A percentile compares a stretch with the other conserved stretches of the same genome.
Conservation (phyloP, 768 basidiomycete species). For the Rubroboletus pulcherrimus region DNA sequence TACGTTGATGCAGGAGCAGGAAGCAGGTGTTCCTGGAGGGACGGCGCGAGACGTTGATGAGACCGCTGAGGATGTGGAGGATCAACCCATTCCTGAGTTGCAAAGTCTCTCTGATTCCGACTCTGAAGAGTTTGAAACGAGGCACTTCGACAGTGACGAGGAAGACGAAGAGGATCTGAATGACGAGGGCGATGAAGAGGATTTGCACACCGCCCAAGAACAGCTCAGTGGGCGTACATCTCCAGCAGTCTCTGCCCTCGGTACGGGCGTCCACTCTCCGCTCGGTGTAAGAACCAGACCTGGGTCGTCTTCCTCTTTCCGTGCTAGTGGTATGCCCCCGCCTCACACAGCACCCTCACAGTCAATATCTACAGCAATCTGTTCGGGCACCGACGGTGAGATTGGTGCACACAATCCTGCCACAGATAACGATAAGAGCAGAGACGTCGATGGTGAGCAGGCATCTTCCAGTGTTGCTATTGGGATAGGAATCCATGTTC, state of each 20-base stretch:
- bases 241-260: slow-evolving; percentile 24
- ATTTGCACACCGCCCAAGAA: slow-evolving; percentile 23
- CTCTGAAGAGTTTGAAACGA: slow-evolving; percentile 26
- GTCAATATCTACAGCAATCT: slow-evolving; percentile 9
- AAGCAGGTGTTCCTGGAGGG: slow-evolving; percentile 3
- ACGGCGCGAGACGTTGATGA: slow-evolving; percentile 8
- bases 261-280: slow-evolving; percentile 8
- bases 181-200: slow-evolving; percentile 27
- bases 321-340: not conserved
- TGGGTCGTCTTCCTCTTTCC: slow-evolving; percentile 6
- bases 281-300: slow-evolving; percentile 3
- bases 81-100: slow-evolving; percentile 23
- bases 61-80: slow-evolving; percentile 11
- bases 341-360: slow-evolving; percentile 1
- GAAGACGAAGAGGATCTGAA: slow-evolving; percentile 28
- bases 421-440: slow-evolving; percentile 5
- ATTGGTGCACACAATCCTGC: not conserved
- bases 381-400: not conserved
- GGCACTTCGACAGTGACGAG: slow-evolving; percentile 17
- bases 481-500: not conserved
- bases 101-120: slow-evolving; percentile 22
- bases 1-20: slow-evolving; percentile 47
- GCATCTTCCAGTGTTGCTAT: slow-evolving; percentile 3
- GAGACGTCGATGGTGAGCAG: not conserved
- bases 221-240: slow-evolving; percentile 24